Evolutionary conservation across 345 rosid genomes (phyloP), one percentile per base, ranked within the genome.

Genomic region (Salix dunnii): DNA sequence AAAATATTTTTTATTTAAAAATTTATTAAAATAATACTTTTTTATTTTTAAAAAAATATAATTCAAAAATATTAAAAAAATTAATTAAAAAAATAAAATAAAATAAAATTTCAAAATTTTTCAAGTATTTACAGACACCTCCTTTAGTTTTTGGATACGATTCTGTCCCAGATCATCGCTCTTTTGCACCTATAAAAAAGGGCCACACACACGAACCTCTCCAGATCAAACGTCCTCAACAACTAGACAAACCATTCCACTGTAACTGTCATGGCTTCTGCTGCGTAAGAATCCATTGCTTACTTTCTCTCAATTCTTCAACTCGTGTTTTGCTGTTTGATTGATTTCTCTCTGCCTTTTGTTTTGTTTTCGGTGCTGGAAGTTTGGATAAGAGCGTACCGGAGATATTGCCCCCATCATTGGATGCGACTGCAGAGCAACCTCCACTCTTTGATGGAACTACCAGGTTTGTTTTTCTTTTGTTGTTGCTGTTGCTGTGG

Each of bases 391-490:
- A 69, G 74, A 85, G 81, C 78, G 74, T 67, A 6, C 75, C 73
- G 36, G 97, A 94, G 84, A 77, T 76, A 40, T 76, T 89, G 74
- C 89, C 89, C 65, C 83, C 83, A 4, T 58, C 84, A 0, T 80
- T 95, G 71, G 87, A 82, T 63, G 89, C 94, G 69, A 72, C 82
- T 13, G 85, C 96, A 3, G 92, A 84, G 51, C 92, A 82, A 70
- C 97, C 94, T 51, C 87, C 90, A 33, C 84, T 91, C 38, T 90
- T 91, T 74, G 99, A 89, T 31, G 97, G 97, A 74, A 89, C 94
- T 66, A 88, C 86, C 4, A 93, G 88, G 97, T 91, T 78, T 73
- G 63, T 16, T 65, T 35, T 61, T 62, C 12, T 33, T 30, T 17
- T 46, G 10, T 43, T 18, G 65, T 17, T 43, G 5, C 42, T 14